Conservation (phyloP, 2,329 filamentous ascomycete genomes). For the Myriosclerotinia curreyana region DNA sequence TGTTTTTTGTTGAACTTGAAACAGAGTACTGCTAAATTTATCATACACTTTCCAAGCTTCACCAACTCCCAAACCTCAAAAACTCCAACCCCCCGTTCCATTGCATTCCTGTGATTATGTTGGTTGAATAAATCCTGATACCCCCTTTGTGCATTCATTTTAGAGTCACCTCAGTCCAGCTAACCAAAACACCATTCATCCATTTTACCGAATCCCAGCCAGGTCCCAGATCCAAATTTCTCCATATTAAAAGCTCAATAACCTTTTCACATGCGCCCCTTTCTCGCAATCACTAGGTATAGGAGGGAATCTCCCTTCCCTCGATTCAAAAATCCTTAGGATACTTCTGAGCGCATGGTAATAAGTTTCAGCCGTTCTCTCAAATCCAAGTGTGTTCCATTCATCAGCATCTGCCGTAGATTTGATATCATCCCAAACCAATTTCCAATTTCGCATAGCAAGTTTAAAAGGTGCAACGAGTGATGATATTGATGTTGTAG, state of each 20-base stretch:
- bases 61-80: background rate
- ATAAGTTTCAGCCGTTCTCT: constrained; percentile 37
- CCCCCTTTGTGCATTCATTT: background rate
- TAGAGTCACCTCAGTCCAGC: background rate
- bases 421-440: constrained; percentile 37
- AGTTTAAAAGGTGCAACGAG: constrained; percentile 33
- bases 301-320: constrained; percentile 29
- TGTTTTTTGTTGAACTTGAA: too few species aligned
- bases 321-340: constrained; percentile 32
- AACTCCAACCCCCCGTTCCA: background rate
- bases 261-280: constrained; percentile 34
- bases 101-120: background rate
- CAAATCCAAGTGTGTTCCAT: constrained; percentile 37
- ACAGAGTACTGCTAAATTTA: background rate
- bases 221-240: background rate
- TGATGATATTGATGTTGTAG: constrained; percentile 24
- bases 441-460: constrained; percentile 36
- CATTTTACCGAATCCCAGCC: background rate
- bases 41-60: background rate
- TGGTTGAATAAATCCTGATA: background rate
- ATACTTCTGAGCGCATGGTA: constrained; percentile 32
- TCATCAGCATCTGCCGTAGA: constrained; percentile 24
- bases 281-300: constrained; percentile 37
- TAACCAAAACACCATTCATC: background rate
- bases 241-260: constrained; percentile 31